Conservation (phyloP, 805 yeast species). For the Yamadazyma sp. region DNA sequence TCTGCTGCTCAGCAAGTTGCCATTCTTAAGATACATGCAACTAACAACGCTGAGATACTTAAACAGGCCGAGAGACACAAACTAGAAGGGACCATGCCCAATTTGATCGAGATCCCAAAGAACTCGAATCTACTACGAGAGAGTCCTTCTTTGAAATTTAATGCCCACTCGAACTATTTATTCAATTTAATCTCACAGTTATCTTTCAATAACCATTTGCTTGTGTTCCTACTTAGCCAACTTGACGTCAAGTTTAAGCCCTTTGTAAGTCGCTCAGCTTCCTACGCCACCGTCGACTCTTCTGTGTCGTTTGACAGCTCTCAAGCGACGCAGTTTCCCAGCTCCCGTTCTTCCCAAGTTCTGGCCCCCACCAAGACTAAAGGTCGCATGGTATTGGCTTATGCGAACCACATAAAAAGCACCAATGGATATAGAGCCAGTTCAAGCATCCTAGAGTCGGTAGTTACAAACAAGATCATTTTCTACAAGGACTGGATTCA, state of each 20-base stretch:
- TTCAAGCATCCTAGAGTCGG: constrained; percentile 17
- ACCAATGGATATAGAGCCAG: not conserved
- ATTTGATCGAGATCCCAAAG: constrained; percentile 29
- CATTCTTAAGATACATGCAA: constrained; percentile 32
- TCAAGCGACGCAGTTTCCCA: not conserved
- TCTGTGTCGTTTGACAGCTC: constrained; percentile 3
- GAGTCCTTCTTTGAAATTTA: constrained; percentile 31
- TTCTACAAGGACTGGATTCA: constrained; percentile 39
- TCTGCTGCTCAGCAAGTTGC: constrained; percentile 34
- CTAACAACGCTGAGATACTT: constrained; percentile 22
- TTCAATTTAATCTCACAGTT: constrained; percentile 25
- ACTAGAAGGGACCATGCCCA: constrained; percentile 23
- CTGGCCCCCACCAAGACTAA: not conserved
- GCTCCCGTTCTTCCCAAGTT: not conserved
- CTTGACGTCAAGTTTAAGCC: constrained; percentile 29
- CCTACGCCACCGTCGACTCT: not conserved
- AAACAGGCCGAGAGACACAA: constrained; percentile 20
- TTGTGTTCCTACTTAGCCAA: constrained; percentile 30
- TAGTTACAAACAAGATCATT: constrained; percentile 24
- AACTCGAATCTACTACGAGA: constrained; percentile 27
- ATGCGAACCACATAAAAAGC: constrained; percentile 11
- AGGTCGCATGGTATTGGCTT: constrained; percentile 12
- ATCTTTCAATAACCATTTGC: constrained; percentile 22
- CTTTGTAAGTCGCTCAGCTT: not conserved
- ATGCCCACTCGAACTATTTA: constrained; percentile 29